Percentiles rank a stretch among this genome's conserved stretches.
These are phyloP conservation scores for Tulasnella calospora DNA, from an alignment of 768 basidiomycete genomes.

Conservation along the genomic window DNA sequence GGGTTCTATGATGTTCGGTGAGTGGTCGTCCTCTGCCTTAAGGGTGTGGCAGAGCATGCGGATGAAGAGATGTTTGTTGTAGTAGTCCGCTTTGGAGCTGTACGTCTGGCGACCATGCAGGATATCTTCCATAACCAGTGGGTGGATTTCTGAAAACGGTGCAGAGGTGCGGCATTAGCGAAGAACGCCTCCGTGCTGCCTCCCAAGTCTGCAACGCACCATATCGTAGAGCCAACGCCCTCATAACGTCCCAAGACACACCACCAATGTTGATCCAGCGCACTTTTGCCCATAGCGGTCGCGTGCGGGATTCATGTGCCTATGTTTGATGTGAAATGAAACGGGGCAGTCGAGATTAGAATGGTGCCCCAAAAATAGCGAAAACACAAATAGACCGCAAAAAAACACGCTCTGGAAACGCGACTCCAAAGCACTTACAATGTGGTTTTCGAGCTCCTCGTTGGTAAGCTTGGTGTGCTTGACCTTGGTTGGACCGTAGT, in stretches of 20 bases:
- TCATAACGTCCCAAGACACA: slow-evolving; percentile 24
- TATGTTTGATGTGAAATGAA: background rate
- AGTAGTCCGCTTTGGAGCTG: slow-evolving; percentile 32
- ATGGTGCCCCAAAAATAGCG: background rate
- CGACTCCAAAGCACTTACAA: slow-evolving; percentile 14
- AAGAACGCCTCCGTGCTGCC: background rate
- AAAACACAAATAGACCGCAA: background rate
- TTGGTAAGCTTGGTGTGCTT: background rate
- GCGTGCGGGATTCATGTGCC: slow-evolving; percentile 10
- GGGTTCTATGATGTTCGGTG: slow-evolving; percentile 28
- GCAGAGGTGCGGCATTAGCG: background rate
- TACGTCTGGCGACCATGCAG: slow-evolving; percentile 30
- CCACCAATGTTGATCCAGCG: slow-evolving; percentile 27
- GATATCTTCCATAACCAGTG: slow-evolving; percentile 33
- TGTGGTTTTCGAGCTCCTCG: slow-evolving; percentile 10
- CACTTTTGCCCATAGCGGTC: slow-evolving; percentile 25
- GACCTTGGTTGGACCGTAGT: slow-evolving; percentile 20
- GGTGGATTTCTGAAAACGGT: slow-evolving; percentile 30
- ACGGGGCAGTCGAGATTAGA: background rate
- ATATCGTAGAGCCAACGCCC: slow-evolving; percentile 9
- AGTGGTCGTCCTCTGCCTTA: slow-evolving; percentile 22
- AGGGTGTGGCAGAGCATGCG: slow-evolving; percentile 63
- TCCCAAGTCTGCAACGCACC: background rate
- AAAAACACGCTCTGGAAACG: background rate
- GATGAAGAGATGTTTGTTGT: slow-evolving; percentile 55